These are phyloP conservation scores for Allantophomopsis cytisporea DNA, from an alignment of 2,329 filamentous ascomycete species.

Conservation along the genomic window DNA sequence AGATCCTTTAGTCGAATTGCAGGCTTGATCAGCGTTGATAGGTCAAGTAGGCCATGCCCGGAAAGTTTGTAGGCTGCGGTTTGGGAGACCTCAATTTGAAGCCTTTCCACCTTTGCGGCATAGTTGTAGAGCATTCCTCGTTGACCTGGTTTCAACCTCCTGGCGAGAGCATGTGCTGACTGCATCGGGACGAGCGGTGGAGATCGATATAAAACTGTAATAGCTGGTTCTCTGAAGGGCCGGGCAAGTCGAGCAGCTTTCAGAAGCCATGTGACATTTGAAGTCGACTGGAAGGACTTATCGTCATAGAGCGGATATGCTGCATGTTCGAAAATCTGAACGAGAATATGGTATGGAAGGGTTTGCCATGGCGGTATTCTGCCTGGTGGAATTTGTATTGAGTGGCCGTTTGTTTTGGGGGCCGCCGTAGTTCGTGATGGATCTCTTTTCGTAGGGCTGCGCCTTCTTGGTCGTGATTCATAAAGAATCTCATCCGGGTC, in stretches of 20 bases:
- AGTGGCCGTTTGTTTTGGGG: neutral
- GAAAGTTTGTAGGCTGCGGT: slow-evolving; percentile 38
- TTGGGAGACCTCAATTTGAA: slow-evolving; percentile 54
- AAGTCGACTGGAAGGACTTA: slow-evolving; percentile 25
- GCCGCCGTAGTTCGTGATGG: neutral
- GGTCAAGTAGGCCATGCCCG: slow-evolving; percentile 36
- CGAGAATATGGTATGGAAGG: slow-evolving; percentile 55
- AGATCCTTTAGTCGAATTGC: slow-evolving; percentile 56
- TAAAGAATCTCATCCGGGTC: too few species aligned
- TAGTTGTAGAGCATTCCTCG: slow-evolving; percentile 38
- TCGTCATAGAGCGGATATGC: slow-evolving; percentile 40
- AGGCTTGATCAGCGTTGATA: slow-evolving; percentile 43
- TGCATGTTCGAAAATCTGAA: slow-evolving; percentile 57
- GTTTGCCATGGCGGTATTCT: slow-evolving; percentile 41
- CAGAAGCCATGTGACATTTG: slow-evolving; percentile 47
- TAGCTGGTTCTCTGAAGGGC: slow-evolving; percentile 56
- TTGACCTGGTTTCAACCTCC: slow-evolving; percentile 1
- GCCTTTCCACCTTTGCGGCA: slow-evolving; percentile 51
- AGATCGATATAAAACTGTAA: slow-evolving; percentile 57
- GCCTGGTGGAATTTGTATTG: slow-evolving; percentile 8
- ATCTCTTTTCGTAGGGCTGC: neutral
- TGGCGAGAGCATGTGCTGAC: slow-evolving; percentile 25
- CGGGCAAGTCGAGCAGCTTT: slow-evolving; percentile 48
- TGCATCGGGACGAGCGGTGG: slow-evolving; percentile 46
- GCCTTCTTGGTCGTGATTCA: neutral